phyloP scores from a whole-genome alignment of 2,329 filamentous ascomycete genomes.

The Daldinia sp. region DNA sequence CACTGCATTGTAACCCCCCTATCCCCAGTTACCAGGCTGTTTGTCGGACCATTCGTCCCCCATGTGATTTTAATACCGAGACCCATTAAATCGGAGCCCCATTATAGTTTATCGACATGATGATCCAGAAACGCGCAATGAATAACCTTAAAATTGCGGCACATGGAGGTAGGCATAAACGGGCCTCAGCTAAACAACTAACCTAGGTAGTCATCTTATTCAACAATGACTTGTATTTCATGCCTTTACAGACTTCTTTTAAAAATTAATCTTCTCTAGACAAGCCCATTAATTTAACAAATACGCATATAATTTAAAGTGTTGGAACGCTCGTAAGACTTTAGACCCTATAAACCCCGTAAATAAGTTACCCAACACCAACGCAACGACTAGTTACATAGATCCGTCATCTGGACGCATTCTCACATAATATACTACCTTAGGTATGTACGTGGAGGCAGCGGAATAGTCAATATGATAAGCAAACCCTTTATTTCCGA shows the following conservation, averaged over 20 bases:
- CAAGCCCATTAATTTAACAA: background rate
- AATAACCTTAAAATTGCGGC: conserved; percentile 4
- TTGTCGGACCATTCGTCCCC: background rate
- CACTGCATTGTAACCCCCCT: conserved; percentile 15
- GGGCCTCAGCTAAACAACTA: background rate
- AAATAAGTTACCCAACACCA: background rate
- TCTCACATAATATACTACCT: background rate
- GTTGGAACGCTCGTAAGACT: background rate
- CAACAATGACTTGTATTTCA: background rate
- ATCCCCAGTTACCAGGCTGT: conserved; percentile 2
- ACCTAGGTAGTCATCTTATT: background rate
- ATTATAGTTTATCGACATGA: background rate
- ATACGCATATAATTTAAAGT: background rate
- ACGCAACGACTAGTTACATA: background rate
- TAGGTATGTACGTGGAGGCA: background rate
- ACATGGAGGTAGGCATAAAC: background rate
- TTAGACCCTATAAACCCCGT: background rate
- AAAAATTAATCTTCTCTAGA: background rate
- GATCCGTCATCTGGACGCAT: background rate
- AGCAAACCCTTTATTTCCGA: too few relatives aligned
- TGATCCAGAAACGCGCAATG: background rate
- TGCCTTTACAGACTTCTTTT: background rate
- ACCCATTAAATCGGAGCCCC: background rate
- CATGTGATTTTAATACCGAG: background rate
- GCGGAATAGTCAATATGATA: background rate